phyloP scores from a whole-genome alignment of 1,139 yeast species.

The Sugiyamaella neomexicana region DNA sequence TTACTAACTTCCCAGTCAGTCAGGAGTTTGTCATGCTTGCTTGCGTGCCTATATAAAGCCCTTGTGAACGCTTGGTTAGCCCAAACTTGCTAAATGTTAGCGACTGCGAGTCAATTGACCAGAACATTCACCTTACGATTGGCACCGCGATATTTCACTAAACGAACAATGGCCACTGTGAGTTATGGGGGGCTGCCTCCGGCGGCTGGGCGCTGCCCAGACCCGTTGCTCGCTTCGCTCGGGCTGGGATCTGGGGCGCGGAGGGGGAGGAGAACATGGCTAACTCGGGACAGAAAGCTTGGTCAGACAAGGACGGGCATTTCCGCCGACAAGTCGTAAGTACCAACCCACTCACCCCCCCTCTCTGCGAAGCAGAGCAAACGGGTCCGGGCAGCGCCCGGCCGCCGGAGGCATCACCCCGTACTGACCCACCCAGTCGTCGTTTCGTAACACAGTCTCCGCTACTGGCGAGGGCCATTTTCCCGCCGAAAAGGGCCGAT shows the following conservation, averaged over 20 bases:
- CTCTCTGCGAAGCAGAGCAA: not conserved
- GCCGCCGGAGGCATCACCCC: slow-evolving; percentile 1
- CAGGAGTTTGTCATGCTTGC: not conserved
- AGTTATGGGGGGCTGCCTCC: not conserved
- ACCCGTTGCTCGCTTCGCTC: not conserved
- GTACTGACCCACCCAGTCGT: slow-evolving; percentile 21
- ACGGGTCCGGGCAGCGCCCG: slow-evolving; percentile 9
- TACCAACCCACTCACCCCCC: slow-evolving; percentile 3
- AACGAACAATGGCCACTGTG: slow-evolving; percentile 21
- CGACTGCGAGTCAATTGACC: not conserved
- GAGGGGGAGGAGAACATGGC: not conserved
- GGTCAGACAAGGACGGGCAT: slow-evolving; percentile 38
- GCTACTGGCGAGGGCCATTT: slow-evolving; percentile 59
- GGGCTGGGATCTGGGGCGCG: not conserved
- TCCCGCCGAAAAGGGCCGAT: slow-evolving; percentile 74
- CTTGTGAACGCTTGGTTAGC: not conserved
- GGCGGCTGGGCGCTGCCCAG: too few species aligned
- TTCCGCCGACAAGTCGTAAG: slow-evolving; percentile 37
- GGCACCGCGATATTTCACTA: not conserved
- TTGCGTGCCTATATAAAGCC: slow-evolving; percentile 3
- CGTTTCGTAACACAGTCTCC: slow-evolving; percentile 63
- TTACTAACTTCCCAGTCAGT: not conserved
- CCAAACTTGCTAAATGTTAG: not conserved
- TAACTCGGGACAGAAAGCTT: slow-evolving; percentile 20
- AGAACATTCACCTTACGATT: too few species aligned